These are phyloP conservation scores for Fusarium sp. DNA, from an alignment of 2,329 filamentous ascomycete species.

Conservation along the genomic window DNA sequence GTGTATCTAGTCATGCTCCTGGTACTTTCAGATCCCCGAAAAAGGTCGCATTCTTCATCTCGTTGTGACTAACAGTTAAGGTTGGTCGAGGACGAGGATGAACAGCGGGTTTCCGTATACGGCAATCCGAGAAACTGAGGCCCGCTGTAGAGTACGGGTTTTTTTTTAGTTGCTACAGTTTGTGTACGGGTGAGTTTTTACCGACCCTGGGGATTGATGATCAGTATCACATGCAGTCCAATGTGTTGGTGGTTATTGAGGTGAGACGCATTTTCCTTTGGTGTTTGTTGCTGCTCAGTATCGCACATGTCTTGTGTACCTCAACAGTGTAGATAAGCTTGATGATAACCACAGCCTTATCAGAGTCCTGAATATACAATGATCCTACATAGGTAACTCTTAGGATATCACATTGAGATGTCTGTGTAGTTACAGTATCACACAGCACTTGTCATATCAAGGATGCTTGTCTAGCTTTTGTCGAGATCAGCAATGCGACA, in stretches of 20 bases:
- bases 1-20: neutral
- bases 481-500: no score
- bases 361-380: neutral
- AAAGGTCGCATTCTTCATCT: neutral
- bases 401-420: no score
- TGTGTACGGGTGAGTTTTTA: neutral
- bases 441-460: no score
- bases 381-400: neutral
- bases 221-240: no score
- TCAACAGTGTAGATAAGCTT: neutral
- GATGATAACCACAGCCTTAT: neutral
- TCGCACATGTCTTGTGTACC: neutral
- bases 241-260: no score
- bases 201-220: no score
- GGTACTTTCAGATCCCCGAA: neutral
- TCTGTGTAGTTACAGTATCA: no score
- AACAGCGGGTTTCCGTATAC: conserved; percentile 1
- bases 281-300: neutral
- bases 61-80: neutral
- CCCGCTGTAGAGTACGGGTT: no score
- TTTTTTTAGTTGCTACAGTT: neutral
- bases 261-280: no score
- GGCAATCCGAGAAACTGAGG: conserved; percentile 3
- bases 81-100: neutral
- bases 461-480: no score